Percentiles rank a stretch among this genome's conserved stretches.
phyloP scores from a whole-genome alignment of 2,329 filamentous ascomycete species.

The Ophiostoma tasmaniense region DNA sequence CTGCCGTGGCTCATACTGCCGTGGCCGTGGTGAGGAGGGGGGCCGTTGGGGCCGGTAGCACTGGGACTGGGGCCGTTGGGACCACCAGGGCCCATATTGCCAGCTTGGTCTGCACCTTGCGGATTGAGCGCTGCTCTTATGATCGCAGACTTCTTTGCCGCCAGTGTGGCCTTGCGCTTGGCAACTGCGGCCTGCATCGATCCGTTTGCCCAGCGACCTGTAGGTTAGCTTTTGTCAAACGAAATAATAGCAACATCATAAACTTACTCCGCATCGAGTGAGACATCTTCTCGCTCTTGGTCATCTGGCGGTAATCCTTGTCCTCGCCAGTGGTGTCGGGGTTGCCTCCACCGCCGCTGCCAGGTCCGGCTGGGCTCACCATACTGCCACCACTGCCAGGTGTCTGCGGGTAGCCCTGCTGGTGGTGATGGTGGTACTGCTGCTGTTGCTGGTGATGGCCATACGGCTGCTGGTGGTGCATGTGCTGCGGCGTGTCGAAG shows the following conservation, averaged over 20 bases:
- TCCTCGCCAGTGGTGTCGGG: constrained; percentile 23
- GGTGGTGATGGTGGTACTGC: constrained; percentile 11
- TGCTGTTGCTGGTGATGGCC: background rate
- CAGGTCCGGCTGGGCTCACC: background rate
- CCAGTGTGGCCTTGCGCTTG: constrained; percentile 52
- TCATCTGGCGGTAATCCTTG: constrained; percentile 54
- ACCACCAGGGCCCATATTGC: background rate
- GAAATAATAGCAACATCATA: background rate
- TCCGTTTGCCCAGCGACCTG: constrained; percentile 52
- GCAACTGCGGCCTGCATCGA: constrained; percentile 53
- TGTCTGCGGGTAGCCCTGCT: background rate
- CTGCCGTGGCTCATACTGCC: background rate
- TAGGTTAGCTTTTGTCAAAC: background rate
- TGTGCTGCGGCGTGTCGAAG: background rate
- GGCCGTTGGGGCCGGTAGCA: background rate
- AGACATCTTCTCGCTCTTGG: constrained; percentile 59
- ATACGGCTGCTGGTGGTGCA: background rate
- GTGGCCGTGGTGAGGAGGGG: background rate
- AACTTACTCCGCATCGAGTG: constrained; percentile 55
- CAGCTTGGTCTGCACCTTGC: constrained; percentile 1
- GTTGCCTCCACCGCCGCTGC: background rate
- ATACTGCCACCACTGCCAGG: constrained; percentile 5
- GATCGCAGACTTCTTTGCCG: constrained; percentile 41
- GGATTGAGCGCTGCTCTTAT: constrained; percentile 18
- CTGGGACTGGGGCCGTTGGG: background rate